Base-by-base conservation (phyloP, 768 basidiomycete species). In the Tylopilus cervinicoccineus region DNA sequence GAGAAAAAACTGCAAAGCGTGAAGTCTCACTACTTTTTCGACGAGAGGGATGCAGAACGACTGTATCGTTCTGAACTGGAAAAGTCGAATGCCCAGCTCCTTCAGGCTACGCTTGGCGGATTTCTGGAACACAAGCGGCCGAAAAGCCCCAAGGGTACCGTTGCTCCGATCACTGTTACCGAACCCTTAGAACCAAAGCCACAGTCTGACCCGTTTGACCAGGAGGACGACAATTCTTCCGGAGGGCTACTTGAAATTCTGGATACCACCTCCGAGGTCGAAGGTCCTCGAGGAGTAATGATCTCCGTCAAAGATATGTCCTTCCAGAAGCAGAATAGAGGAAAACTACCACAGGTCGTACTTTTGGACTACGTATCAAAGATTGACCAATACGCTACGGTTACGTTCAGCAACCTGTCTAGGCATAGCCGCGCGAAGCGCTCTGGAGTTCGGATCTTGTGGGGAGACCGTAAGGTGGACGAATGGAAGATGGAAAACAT, bases 401-500 rank as follows among this genome's bases (percentile, higher is more conserved):
- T 91, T 48, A 74, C 78, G 7, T 95, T 88, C 63, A 72, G 60
- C 19, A 67, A 72, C 22, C 68, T 93, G 26, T 89, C 88, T 19
- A 80, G 83, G 1, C 53, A 67, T n/a, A 87, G 85, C 63, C 80
- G 90, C 6, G 90, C 84, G 2, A 83, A 80, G 55, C 79, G 93
- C 43, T 84, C 83, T 11, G 73, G 77, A 29, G 76, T 93, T 40
- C 80, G 70, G 46, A 77, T 98, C 48, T 75, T 82, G 26, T 94
- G 91, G 90, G 76, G 76, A 36, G 79, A 78, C 28, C 75, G 72
- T 43, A 76, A 76, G 53, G 68, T 69, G 48, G 72, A 79, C 45
- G 76, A 83, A 42, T 96, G 87, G 86, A 63, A 64, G 14, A 99
- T 98, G 95, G 78, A 83, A 4, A 80, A 89, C 51, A 72, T 89